Base-by-base conservation (phyloP, 2,329 filamentous ascomycete genomes). In the Blumeriella jaapii region DNA sequence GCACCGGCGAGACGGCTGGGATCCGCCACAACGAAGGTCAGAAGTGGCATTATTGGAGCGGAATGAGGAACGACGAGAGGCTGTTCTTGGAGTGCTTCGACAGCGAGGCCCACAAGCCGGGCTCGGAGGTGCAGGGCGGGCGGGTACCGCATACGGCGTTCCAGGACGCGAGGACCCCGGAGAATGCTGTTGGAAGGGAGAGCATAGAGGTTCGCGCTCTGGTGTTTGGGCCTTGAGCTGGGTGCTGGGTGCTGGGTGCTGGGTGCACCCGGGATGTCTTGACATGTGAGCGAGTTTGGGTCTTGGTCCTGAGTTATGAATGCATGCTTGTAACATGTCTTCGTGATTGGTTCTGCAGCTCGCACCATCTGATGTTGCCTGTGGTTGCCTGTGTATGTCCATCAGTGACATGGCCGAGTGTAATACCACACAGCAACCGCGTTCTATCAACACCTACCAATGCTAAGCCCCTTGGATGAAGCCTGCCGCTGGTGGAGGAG, bases 151-250 rank as follows among this genome's bases (percentile, higher is more conserved):
- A 59, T 47, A 51, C 58, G 7, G 85, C 85, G 1, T 95, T 94
- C 59, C 63, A 68, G 24, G 81, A 94, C 55, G 78, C 82, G 2
- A 64, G 78, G 40, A 84, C 81, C 1, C 71, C 75, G 2, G 61
- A 67, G 12, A 80, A 78, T 29, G 83, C 81, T 4, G 74, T 76
- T 44, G 71, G 71, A 0, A 69, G 86, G 46, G 82, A 93, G 64
- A 93, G 85, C 55, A 93, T 95, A 55, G 87, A 95, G 59, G 82
- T 94, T 11, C 69, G 87, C 49, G 77, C 82, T 22, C 64, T 94
- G 57, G 81, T 94, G 0, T 93, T 94, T 66, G 36, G 36, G 8
- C 36, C 36, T 24, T 38, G 25, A 33, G 14, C 12, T 11, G 5
- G 5, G 6, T 5, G 7, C 12, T 29, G 16, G 9, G 10, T 26